Conservation (phyloP, 306 rosid species). For the Medicago ruthenica region DNA sequence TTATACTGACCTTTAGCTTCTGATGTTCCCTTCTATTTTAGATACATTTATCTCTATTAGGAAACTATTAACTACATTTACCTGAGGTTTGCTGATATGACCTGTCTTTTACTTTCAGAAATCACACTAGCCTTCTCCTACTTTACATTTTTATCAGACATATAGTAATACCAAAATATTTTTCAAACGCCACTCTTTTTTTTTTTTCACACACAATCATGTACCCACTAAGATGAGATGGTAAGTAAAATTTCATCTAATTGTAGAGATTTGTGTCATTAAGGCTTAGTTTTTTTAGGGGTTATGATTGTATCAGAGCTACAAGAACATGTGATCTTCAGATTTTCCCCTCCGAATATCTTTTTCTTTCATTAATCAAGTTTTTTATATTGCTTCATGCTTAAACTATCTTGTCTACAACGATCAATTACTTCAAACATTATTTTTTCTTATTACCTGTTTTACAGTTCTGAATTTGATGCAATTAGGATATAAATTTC, state of each 20-base stretch:
- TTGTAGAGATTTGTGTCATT: slow-evolving; percentile 19
- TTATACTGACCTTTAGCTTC: no score
- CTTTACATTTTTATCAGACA: background rate
- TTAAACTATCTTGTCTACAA: slow-evolving; percentile 22
- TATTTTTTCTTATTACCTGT: slow-evolving; percentile 23
- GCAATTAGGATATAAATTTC: slow-evolving; percentile 30
- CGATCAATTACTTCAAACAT: slow-evolving; percentile 24
- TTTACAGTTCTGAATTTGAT: slow-evolving; percentile 22
- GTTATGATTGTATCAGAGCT: slow-evolving; percentile 8
- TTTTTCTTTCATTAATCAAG: background rate
- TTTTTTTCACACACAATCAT: background rate
- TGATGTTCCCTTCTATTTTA: no score
- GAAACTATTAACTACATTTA: no score
- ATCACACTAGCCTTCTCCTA: no score
- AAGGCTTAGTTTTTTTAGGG: background rate
- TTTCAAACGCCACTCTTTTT: background rate
- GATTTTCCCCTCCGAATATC: no score
- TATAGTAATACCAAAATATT: background rate
- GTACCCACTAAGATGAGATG: background rate
- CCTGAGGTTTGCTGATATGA: no score
- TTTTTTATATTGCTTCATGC: slow-evolving; percentile 27
- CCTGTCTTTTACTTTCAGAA: no score
- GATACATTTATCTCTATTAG: no score
- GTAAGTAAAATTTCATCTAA: background rate
- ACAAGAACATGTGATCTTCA: background rate